Conservation (phyloP, 345 rosid genomes). For the Turritis glabra region DNA sequence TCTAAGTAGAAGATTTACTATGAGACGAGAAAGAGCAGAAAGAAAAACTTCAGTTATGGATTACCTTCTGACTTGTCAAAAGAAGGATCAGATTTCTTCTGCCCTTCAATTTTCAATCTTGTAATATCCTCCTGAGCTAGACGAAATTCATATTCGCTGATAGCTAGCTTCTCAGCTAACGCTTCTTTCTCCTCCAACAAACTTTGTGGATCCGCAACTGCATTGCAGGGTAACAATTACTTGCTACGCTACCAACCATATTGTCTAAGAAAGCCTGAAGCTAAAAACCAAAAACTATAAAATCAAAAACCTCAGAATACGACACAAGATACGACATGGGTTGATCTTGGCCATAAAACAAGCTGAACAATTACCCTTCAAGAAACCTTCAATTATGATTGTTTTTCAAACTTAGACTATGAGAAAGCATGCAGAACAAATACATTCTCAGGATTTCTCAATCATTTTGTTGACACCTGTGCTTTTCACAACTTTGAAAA, state of each 20-base stretch:
- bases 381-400: not conserved
- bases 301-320: slow-evolving; percentile 3
- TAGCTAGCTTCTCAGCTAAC: slow-evolving; percentile 72
- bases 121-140: slow-evolving; percentile 86
- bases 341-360: slow-evolving; percentile 10
- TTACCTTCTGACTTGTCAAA: slow-evolving; percentile 56
- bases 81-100: slow-evolving; percentile 56
- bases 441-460: not conserved
- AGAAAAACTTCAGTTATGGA: not conserved
- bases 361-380: not conserved
- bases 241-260: slow-evolving; percentile 24
- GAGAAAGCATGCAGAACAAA: slow-evolving; percentile 4
- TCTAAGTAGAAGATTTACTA: slow-evolving; percentile 11
- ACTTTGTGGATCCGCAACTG: slow-evolving; percentile 95
- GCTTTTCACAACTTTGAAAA: slow-evolving; percentile 3
- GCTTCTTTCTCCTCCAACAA: slow-evolving; percentile 90
- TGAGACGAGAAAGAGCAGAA: not conserved
- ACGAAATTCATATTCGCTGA: slow-evolving; percentile 85
- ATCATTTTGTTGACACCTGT: not conserved
- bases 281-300: slow-evolving; percentile 23
- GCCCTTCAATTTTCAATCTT: slow-evolving; percentile 69
- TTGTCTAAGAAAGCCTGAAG: slow-evolving; percentile 20
- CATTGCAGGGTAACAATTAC: slow-evolving; percentile 38
- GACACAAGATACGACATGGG: not conserved
- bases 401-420: not conserved